Base-by-base conservation (phyloP, 2,329 filamentous ascomycete species). In the Phyllachora maydis region DNA sequence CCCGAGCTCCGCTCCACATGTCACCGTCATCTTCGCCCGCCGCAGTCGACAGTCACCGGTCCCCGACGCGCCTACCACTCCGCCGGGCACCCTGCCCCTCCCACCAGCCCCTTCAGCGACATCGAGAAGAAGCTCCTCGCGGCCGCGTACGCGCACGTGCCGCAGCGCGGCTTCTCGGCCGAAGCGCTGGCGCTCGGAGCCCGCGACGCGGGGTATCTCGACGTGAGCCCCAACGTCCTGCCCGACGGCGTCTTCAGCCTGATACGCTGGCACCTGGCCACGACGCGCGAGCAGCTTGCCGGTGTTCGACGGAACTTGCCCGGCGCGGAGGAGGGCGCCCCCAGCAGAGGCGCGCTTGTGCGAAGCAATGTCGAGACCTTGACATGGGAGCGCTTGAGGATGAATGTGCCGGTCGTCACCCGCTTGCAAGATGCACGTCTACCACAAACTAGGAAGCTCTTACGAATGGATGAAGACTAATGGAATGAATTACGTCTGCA, bases 201-300 rank as follows among this genome's bases (percentile, higher is more conserved):
- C 30, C 69, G 69, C 38, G 81, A 92, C 39, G 69, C 72, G 11
- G 82, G 83, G 21, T 92, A 85, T 44, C 68, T 81, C 24, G 78
- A 88, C 41, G 81, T 85, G 28, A 83, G 78, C 28, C 68, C 77
- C 7, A 83, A 81, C 39, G 54, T 93, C 11, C 68, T 98, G 26
- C 70, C 79, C 1, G 61, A 72, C 19, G 79, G 78, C 6, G 64
- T 71, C 12, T 91, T 91, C 49, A 73, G 77, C 36, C 59, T 98
- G 14, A 69, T 95, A 34, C 62, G 64, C 18, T 90, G 73, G 43
- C 73, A 90, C 42, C 60, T 90, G 9, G 59, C 71, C 21, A 66
- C 54, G 8, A 66, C 75, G 43, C 61, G 79, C 19, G 48, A 65
- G 28, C 59, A 52, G 4, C 49, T 90, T n/a, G 52, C 53, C 6